Evolutionary conservation across 495 filamentous ascomycete species (phyloP).

Genomic region (Aspergillus coremiiformis): DNA sequence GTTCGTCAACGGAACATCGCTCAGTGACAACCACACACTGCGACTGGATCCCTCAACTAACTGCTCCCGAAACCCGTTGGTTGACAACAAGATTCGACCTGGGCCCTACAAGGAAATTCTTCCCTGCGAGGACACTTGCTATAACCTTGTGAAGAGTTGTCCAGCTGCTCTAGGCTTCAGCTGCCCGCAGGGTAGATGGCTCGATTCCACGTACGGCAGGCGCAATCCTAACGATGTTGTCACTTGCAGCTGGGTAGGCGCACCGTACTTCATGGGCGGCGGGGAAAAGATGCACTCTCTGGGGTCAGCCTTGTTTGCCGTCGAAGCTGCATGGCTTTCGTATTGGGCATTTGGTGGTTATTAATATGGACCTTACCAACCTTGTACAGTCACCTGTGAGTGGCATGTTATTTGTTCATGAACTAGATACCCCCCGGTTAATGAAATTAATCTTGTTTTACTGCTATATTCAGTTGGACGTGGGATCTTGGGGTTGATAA

Average conservation of each 20-base stretch:
- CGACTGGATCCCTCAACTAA: conserved; percentile 29
- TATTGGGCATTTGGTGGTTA: not conserved
- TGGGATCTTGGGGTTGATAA: too few relatives aligned
- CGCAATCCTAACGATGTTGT: conserved; percentile 36
- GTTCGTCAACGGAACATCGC: conserved; percentile 58
- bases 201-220: conserved; percentile 60
- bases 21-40: conserved; percentile 34
- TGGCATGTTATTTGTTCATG: not conserved
- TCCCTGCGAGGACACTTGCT: conserved; percentile 79
- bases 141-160: conserved; percentile 73
- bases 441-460: not conserved
- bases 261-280: conserved; percentile 42
- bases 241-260: conserved; percentile 53
- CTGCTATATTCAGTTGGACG: too few relatives aligned
- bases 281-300: conserved; percentile 11
- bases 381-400: not conserved
- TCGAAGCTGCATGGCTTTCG: not conserved
- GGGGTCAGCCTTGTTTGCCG: not conserved
- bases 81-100: conserved; percentile 63
- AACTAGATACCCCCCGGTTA: not conserved
- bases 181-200: conserved; percentile 59
- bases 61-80: conserved; percentile 57
- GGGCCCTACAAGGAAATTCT: conserved; percentile 92
- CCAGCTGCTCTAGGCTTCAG: conserved; percentile 68
- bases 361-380: too few relatives aligned